Conservation (phyloP, 768 basidiomycete genomes). For the Clitopilus passeckerianus region DNA sequence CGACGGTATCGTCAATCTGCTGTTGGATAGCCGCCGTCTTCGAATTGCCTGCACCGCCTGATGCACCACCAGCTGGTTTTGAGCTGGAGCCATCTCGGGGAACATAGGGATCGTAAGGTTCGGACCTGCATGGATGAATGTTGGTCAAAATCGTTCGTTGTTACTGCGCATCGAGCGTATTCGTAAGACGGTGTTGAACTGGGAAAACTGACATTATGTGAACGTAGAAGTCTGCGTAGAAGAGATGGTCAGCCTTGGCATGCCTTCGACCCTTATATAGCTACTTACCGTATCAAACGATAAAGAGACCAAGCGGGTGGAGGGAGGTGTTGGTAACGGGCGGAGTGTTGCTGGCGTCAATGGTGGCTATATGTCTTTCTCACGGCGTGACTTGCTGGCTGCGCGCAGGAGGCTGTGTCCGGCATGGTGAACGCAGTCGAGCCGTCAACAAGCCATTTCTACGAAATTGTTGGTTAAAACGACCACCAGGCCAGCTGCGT, state of each 20-base stretch:
- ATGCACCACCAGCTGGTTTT: slow-evolving; percentile 46
- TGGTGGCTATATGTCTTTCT: slow-evolving; percentile 18
- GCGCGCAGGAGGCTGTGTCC: slow-evolving; percentile 6
- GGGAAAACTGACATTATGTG: slow-evolving; percentile 31
- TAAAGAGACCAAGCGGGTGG: slow-evolving; percentile 14
- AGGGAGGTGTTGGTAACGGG: slow-evolving; percentile 19
- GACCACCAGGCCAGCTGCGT: too few species aligned
- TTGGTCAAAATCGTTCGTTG: background rate
- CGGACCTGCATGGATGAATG: slow-evolving; percentile 59
- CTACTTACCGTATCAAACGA: slow-evolving; percentile 38
- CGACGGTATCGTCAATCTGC: slow-evolving; percentile 97
- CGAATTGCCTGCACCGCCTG: slow-evolving; percentile 45
- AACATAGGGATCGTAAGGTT: slow-evolving; percentile 98
- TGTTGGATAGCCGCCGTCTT: slow-evolving; percentile 94
- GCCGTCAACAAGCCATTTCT: background rate
- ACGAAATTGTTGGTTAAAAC: too few species aligned
- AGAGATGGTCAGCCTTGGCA: too few species aligned
- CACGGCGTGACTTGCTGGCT: slow-evolving; percentile 21
- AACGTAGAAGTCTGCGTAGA: slow-evolving; percentile 23
- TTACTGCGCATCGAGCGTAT: slow-evolving; percentile 5
- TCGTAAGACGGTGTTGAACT: slow-evolving; percentile 2
- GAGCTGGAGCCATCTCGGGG: slow-evolving; percentile 67
- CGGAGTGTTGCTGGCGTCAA: slow-evolving; percentile 18
- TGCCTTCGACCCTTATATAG: background rate
- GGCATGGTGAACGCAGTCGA: background rate